Percentiles rank a stretch among this genome's conserved stretches.
phyloP scores from a whole-genome alignment of 768 basidiomycete genomes.

The Clavulina sp. region DNA sequence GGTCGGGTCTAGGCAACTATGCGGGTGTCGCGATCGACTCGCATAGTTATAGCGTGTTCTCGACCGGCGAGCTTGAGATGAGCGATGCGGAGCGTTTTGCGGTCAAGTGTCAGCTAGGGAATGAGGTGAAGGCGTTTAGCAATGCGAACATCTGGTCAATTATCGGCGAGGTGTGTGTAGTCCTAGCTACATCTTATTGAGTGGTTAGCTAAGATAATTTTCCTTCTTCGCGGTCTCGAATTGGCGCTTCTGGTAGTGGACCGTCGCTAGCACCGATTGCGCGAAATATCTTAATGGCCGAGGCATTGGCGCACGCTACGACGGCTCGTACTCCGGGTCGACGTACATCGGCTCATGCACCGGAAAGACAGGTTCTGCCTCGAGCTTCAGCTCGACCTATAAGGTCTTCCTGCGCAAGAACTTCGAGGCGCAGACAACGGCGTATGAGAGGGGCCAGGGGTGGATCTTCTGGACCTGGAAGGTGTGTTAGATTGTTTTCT shows the following conservation, averaged over 20 bases:
- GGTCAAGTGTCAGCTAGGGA: conserved; percentile 34
- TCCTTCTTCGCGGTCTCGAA: conserved; percentile 11
- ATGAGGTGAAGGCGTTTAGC: conserved; percentile 31
- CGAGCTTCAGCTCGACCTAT: conserved; percentile 44
- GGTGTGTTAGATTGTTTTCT: no score
- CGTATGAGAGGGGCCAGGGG: not conserved
- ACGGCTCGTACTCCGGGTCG: conserved; percentile 50
- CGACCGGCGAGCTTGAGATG: conserved; percentile 25
- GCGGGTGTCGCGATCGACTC: conserved; percentile 34
- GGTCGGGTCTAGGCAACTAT: no score
- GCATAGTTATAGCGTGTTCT: conserved; percentile 10
- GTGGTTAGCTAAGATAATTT: conserved; percentile 71
- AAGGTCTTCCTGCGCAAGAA: conserved; percentile 31
- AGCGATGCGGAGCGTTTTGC: conserved; percentile 38
- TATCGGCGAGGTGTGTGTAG: no score
- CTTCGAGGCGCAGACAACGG: conserved; percentile 47
- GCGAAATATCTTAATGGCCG: conserved; percentile 70
- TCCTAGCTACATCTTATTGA: no score
- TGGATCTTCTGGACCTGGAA: not conserved
- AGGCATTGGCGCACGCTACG: conserved; percentile 48
- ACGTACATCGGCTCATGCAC: conserved; percentile 52
- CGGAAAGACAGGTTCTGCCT: conserved; percentile 44
- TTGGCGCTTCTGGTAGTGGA: conserved; percentile 27
- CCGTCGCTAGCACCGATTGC: conserved; percentile 29
- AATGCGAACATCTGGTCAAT: conserved; percentile 56